These are phyloP conservation scores for Chlorella ohadii DNA, from an alignment of 139 green algal species.

Conservation along the genomic window DNA sequence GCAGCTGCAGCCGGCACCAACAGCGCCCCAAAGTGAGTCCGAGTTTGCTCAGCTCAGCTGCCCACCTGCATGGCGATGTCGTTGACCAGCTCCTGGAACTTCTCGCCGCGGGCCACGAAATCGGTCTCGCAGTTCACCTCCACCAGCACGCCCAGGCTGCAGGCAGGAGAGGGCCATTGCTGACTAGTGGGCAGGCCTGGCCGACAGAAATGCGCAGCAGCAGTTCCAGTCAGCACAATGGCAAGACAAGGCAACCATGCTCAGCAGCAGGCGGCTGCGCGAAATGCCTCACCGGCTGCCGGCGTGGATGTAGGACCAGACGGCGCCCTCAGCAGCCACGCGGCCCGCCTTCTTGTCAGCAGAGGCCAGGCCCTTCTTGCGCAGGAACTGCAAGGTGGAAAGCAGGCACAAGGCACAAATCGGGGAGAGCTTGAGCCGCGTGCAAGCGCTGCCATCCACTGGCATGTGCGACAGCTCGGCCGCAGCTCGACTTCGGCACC, in stretches of 20 bases:
- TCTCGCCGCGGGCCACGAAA: conserved; percentile 91
- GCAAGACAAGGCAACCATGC: no score
- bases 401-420: no score
- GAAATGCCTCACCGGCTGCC: conserved; percentile 56
- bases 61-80: conserved; percentile 79
- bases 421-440: not conserved
- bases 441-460: not conserved
- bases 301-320: conserved; percentile 95
- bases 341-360: conserved; percentile 97
- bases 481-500: no score
- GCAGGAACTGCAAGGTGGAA: conserved; percentile 73
- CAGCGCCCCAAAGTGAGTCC: not conserved
- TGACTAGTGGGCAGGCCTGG: not conserved
- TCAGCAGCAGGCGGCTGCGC: not conserved
- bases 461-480: no score
- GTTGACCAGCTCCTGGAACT: conserved; percentile 83
- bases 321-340: conserved; percentile 90
- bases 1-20: not conserved
- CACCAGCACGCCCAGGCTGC: conserved; percentile 87
- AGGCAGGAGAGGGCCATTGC: not conserved
- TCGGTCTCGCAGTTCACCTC: conserved; percentile 98
- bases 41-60: not conserved
- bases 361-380: conserved; percentile 96
- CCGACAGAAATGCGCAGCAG: not conserved
- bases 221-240: not conserved